phyloP scores from a whole-genome alignment of 495 filamentous ascomycete species.

The Parathielavia hyrcaniae region DNA sequence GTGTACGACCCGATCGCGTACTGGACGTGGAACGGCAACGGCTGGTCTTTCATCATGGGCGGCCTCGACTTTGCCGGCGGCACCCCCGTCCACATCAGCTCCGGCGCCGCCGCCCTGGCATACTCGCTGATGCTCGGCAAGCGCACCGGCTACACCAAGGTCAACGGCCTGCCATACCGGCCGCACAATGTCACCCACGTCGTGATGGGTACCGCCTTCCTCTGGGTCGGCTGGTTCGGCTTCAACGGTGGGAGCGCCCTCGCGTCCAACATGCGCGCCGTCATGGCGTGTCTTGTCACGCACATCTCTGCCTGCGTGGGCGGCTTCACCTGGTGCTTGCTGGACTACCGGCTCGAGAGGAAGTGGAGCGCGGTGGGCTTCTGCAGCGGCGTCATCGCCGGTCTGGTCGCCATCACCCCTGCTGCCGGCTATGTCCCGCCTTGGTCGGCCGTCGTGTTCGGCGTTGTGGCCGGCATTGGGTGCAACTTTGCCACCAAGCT shows the following conservation, averaged over 20 bases:
- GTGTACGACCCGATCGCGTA: conserved; percentile 95
- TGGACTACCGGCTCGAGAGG: conserved; percentile 88
- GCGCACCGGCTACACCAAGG: conserved; percentile 70
- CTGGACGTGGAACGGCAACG: conserved; percentile 92
- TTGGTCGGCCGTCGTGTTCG: conserved; percentile 88
- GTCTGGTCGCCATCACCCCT: conserved; percentile 91
- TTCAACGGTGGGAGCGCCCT: conserved; percentile 97
- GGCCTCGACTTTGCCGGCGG: conserved; percentile 95
- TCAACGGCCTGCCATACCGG: conserved; percentile 89
- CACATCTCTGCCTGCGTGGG: conserved; percentile 76
- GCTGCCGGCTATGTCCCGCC: conserved; percentile 84
- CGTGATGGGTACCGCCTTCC: conserved; percentile 93
- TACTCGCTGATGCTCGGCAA: conserved; percentile 89
- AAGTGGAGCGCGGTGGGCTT: conserved; percentile 99
- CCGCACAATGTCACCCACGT: conserved; percentile 98
- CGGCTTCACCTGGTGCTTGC: conserved; percentile 89
- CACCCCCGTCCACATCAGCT: conserved; percentile 92
- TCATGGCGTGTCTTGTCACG: conserved; percentile 68
- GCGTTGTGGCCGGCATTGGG: conserved; percentile 71
- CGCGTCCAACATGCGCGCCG: conserved; percentile 77
- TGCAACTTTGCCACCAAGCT: conserved; percentile 98
- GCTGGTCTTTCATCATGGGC: conserved; percentile 79
- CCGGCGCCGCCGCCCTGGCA: conserved; percentile 82
- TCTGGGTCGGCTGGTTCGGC: conserved; percentile 99
- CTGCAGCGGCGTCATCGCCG: conserved; percentile 91